These are phyloP conservation scores for Rutstroemia sydowiana DNA, from an alignment of 2,329 filamentous ascomycete species.

Conservation along the genomic window DNA sequence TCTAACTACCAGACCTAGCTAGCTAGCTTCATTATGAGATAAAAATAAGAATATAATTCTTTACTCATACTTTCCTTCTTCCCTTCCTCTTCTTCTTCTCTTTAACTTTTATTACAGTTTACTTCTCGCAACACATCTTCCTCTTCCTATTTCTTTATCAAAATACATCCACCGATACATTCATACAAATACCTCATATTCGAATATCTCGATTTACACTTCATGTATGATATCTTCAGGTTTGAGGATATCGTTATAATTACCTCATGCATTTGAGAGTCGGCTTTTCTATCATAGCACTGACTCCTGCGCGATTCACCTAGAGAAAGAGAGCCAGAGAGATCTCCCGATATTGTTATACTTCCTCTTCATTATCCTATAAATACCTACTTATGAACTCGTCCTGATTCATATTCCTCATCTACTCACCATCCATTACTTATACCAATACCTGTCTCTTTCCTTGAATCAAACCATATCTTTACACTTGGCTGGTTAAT, in stretches of 20 bases:
- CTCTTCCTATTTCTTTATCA: neutral
- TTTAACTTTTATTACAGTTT: neutral
- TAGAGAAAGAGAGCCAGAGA: neutral
- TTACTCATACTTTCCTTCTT: neutral
- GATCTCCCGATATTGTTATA: neutral
- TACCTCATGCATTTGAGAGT: neutral
- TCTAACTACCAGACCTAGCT: no score
- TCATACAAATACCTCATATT: neutral
- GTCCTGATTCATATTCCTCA: neutral
- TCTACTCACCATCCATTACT: neutral
- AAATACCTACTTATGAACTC: neutral
- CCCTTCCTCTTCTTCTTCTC: neutral
- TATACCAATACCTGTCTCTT: neutral
- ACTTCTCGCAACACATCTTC: neutral
- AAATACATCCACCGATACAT: constrained; percentile 1
- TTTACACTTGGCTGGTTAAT: neutral
- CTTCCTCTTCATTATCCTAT: neutral
- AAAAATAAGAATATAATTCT: no score
- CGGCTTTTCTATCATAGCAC: neutral
- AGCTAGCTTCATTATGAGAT: no score
- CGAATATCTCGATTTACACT: neutral
- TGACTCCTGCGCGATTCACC: neutral
- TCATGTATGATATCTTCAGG: neutral
- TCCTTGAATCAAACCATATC: neutral
- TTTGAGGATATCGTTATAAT: neutral